Evolutionary conservation across 441 rosid genomes (phyloP).

Genomic region (Rhodomyrtus psidioides): DNA sequence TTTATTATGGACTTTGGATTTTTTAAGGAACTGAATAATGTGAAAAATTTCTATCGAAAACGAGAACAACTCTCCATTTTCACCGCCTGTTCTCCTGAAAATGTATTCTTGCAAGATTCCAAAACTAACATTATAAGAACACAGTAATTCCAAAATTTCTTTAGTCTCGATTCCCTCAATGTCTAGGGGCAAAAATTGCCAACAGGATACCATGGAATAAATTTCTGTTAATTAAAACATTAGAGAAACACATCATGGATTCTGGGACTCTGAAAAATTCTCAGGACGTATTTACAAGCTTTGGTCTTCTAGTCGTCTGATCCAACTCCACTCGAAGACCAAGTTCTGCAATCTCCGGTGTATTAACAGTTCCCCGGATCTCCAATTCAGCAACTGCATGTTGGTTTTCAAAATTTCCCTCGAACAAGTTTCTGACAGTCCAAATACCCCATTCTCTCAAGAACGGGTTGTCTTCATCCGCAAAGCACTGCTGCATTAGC

Average conservation of each 20-base stretch:
- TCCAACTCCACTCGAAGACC: slow-evolving; percentile 72
- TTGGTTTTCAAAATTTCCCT: slow-evolving; percentile 71
- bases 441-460: slow-evolving; percentile 89
- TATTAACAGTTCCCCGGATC: slow-evolving; percentile 56
- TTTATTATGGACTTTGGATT: background rate
- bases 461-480: slow-evolving; percentile 69
- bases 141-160: background rate
- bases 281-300: slow-evolving; percentile 50
- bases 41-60: background rate
- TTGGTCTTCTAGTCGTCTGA: slow-evolving; percentile 40
- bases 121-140: background rate
- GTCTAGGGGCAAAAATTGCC: background rate
- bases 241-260: background rate
- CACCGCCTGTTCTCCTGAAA: background rate
- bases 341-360: slow-evolving; percentile 58
- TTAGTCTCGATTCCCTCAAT: background rate
- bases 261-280: background rate
- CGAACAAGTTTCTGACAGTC: slow-evolving; percentile 58
- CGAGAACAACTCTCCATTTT: background rate
- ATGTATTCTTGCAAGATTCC: background rate
- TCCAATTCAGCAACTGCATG: slow-evolving; percentile 57
- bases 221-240: background rate
- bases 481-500: slow-evolving; percentile 69
- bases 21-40: background rate
- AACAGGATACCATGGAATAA: background rate